A percentile compares a stretch with the other conserved stretches of the same genome.
These are phyloP conservation scores for Xylaria sp. DNA, from an alignment of 2,329 filamentous ascomycete genomes.

Conservation along the genomic window DNA sequence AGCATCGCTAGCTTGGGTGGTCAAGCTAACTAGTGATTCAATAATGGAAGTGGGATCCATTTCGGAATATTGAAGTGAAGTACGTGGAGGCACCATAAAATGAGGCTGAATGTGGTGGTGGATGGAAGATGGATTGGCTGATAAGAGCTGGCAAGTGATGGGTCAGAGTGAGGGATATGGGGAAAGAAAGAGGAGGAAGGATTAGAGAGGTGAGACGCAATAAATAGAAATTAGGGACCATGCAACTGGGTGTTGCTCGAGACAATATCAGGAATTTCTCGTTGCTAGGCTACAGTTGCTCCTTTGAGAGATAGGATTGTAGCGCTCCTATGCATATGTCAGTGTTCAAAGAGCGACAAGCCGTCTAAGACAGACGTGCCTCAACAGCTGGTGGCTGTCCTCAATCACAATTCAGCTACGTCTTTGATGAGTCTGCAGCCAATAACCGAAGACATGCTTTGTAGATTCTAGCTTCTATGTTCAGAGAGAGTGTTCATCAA, in stretches of 20 bases:
- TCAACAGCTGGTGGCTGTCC: background rate
- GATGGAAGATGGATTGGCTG: background rate
- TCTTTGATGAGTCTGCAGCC: no score
- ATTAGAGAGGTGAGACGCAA: background rate
- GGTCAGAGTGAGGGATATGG: background rate
- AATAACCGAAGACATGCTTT: no score
- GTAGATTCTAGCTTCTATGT: no score
- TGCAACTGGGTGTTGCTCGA: background rate
- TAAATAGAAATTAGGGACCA: background rate
- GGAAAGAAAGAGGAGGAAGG: background rate
- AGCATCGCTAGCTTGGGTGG: no score
- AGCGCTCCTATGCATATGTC: background rate
- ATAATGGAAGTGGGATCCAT: slow-evolving; percentile 3
- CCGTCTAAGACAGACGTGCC: background rate
- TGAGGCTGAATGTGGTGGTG: background rate
- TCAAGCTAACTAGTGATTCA: background rate
- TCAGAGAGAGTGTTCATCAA: background rate
- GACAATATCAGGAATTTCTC: background rate
- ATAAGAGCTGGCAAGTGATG: no score
- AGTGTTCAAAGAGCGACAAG: background rate
- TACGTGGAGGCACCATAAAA: background rate
- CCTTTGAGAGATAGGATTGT: background rate
- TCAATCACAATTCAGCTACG: no score
- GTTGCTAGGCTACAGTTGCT: background rate
- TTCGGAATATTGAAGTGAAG: background rate